Conservation (phyloP, 129 eudicot species). For the Erigeron canadensis region DNA sequence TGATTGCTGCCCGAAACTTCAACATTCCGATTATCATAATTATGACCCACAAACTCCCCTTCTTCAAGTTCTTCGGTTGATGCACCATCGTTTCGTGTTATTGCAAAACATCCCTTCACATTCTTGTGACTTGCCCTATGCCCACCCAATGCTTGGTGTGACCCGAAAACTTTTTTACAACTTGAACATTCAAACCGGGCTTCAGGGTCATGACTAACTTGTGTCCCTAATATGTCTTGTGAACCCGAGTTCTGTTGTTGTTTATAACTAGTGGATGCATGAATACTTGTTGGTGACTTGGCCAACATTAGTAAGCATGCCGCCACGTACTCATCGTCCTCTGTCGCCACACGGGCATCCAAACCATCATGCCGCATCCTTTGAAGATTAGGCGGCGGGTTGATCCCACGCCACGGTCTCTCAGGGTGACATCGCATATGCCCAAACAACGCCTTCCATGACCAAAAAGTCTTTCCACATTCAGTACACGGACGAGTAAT, state of each 20-base stretch:
- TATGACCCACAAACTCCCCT: conserved; percentile 14
- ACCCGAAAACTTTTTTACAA: conserved; percentile 58
- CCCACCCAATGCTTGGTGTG: conserved; percentile 95
- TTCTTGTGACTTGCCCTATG: conserved; percentile 90
- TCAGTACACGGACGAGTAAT: conserved; percentile 84
- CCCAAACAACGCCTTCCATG: conserved; percentile 85
- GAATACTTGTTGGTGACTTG: conserved; percentile 29
- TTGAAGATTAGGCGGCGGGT: conserved; percentile 65
- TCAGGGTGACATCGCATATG: conserved; percentile 99
- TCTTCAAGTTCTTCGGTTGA: conserved; percentile 21
- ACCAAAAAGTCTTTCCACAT: conserved; percentile 83
- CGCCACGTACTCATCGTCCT: conserved; percentile 74
- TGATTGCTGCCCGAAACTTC: conserved; percentile 30
- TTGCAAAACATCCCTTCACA: conserved; percentile 70
- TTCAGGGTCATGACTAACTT: conserved; percentile 24
- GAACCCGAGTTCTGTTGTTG: conserved; percentile 20
- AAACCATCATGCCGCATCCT: conserved; percentile 12
- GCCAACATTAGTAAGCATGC: conserved; percentile 66
- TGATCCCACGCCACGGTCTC: conserved; percentile 91
- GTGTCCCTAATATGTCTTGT: conserved; percentile 14
- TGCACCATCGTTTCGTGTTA: conserved; percentile 25
- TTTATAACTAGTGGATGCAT: conserved; percentile 23
- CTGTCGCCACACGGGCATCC: conserved; percentile 27
- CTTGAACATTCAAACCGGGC: conserved; percentile 69
- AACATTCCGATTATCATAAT: conserved; percentile 1